A percentile compares a stretch with the other conserved stretches of the same genome.
Conservation (phyloP, 192 early-diverging fungal species). For the Phycomyces nitens region DNA sequence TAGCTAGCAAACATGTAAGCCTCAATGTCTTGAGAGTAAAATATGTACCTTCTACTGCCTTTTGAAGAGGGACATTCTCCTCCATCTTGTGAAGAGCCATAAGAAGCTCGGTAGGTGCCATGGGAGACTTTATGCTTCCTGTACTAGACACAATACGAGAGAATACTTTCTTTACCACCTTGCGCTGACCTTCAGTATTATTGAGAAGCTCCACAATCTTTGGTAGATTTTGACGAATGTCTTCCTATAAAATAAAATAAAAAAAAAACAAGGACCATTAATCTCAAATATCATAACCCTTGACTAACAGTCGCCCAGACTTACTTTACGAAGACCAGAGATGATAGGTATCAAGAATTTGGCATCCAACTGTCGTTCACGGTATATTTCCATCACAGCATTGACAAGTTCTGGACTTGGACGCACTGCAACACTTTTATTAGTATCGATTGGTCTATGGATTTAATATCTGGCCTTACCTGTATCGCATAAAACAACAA, state of each 20-base stretch:
- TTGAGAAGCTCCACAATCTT: conserved; percentile 61
- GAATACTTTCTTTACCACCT: conserved; percentile 61
- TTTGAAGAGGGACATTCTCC: conserved; percentile 57
- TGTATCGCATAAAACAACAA: conserved; percentile 62
- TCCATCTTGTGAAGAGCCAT: conserved; percentile 70
- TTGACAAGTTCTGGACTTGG: conserved; percentile 52
- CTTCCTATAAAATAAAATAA: conserved; percentile 44
- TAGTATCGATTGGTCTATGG: too few relatives aligned
- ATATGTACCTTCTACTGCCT: conserved; percentile 60
- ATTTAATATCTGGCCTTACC: too few relatives aligned
- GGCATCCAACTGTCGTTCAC: conserved; percentile 54
- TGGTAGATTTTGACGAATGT: conserved; percentile 56
- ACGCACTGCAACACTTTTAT: conserved; percentile 15
- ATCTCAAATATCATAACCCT: too few relatives aligned
- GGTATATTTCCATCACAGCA: conserved; percentile 50
- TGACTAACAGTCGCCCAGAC: background rate
- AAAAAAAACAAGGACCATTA: too few relatives aligned
- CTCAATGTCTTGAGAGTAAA: background rate
- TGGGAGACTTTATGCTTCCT: conserved; percentile 25
- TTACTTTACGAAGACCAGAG: conserved; percentile 57
- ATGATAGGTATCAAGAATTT: conserved; percentile 70
- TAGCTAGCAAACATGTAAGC: conserved; percentile 42
- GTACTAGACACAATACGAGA: conserved; percentile 50
- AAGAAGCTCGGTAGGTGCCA: conserved; percentile 66
- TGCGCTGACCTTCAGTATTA: conserved; percentile 56